Evolutionary conservation across 371 early-diverging fungal genomes (phyloP).

Genomic region (Saksenaea oblongispora): DNA sequence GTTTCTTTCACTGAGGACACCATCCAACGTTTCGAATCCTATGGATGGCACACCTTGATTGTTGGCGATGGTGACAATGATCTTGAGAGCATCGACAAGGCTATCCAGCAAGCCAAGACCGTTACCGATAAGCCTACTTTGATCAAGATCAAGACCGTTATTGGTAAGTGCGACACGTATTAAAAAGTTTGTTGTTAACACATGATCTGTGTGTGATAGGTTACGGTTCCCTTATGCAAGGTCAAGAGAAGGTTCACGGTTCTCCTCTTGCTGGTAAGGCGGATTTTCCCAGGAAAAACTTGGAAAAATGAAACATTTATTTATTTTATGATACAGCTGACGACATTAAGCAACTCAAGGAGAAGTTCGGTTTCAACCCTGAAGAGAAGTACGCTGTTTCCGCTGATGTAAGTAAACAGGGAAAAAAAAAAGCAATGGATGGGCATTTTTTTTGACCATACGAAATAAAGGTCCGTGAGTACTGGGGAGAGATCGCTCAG

Average conservation of each 20-base stretch:
- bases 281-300: neutral
- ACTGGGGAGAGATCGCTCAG: slow-evolving; percentile 59
- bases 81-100: slow-evolving; percentile 66
- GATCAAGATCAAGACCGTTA: slow-evolving; percentile 85
- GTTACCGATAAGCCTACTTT: slow-evolving; percentile 88
- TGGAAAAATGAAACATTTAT: slow-evolving; percentile 55
- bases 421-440: neutral
- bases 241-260: slow-evolving; percentile 88
- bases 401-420: slow-evolving; percentile 12
- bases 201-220: slow-evolving; percentile 14
- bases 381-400: slow-evolving; percentile 72
- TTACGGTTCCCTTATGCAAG: slow-evolving; percentile 83
- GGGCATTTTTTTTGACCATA: neutral
- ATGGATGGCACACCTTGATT: slow-evolving; percentile 90
- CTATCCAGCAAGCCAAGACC: slow-evolving; percentile 78
- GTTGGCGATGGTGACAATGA: slow-evolving; percentile 89
- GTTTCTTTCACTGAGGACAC: slow-evolving; percentile 97
- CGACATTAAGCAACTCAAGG: slow-evolving; percentile 84
- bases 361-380: slow-evolving; percentile 79
- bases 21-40: slow-evolving; percentile 85
- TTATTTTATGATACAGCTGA: slow-evolving; percentile 66
- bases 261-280: slow-evolving; percentile 69
- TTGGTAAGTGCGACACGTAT: slow-evolving; percentile 51
- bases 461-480: slow-evolving; percentile 49
- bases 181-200: neutral